Percentiles rank a stretch among this genome's conserved stretches.
phyloP scores from a whole-genome alignment of 306 rosid genomes.

The Cucurbita maxima region DNA sequence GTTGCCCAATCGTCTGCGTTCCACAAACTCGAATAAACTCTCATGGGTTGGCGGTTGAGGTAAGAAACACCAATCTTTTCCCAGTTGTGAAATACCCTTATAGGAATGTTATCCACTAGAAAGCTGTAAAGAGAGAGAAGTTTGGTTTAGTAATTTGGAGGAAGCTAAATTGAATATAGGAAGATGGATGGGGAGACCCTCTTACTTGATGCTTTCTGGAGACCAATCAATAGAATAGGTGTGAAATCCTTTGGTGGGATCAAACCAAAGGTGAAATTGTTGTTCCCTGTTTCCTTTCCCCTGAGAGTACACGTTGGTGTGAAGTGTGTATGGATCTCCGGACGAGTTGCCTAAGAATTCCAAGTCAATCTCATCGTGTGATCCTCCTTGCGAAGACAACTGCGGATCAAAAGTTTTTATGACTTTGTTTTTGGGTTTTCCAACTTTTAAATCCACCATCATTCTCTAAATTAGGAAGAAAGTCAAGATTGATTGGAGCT shows the following conservation, averaged over 20 bases:
- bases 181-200: not conserved
- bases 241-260: conserved; percentile 30
- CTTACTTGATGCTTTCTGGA: conserved; percentile 26
- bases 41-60: conserved; percentile 27
- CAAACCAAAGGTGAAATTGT: conserved; percentile 34
- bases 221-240: conserved; percentile 31
- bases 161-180: not conserved
- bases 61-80: conserved; percentile 17
- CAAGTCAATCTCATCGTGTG: conserved; percentile 36
- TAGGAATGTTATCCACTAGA: conserved; percentile 23
- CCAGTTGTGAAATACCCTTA: conserved; percentile 27
- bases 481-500: not conserved
- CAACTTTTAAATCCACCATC: no score
- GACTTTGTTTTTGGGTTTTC: no score
- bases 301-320: conserved; percentile 25
- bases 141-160: not conserved
- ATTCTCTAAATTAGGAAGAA: no score
- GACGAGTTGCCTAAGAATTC: conserved; percentile 31
- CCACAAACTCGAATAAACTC: conserved; percentile 31
- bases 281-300: conserved; percentile 27
- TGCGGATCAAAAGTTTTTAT: no score
- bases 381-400: conserved; percentile 53
- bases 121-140: not conserved
- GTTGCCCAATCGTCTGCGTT: conserved; percentile 41
- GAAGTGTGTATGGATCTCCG: conserved; percentile 29